Conservation (phyloP, 164 flowering plant genomes). For the Dillenia turbinata region DNA sequence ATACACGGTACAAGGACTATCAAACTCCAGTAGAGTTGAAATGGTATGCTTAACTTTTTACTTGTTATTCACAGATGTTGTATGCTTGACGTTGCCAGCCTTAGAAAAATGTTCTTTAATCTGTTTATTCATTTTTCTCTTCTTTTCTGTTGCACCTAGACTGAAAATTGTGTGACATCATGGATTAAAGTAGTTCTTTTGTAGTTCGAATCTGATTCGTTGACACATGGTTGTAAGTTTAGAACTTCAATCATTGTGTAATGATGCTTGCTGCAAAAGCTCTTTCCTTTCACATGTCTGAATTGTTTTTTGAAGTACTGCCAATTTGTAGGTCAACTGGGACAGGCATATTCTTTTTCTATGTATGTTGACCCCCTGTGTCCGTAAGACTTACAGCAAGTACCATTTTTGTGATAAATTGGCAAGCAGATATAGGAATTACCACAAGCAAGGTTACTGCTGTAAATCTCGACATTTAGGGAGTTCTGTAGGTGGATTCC, state of each 20-base stretch:
- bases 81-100: neutral
- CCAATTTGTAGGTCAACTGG: slow-evolving; percentile 1
- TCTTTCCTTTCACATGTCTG: too few relatives aligned
- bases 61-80: slow-evolving; percentile 1
- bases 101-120: neutral
- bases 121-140: neutral
- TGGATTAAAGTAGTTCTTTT: too few relatives aligned
- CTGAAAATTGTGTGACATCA: too few relatives aligned
- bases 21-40: too few relatives aligned
- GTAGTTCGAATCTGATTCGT: too few relatives aligned
- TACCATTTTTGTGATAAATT: neutral
- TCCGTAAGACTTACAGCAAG: neutral
- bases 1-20: slow-evolving; percentile 4
- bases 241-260: too few relatives aligned
- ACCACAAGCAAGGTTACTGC: slow-evolving; percentile 36
- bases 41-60: neutral
- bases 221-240: too few relatives aligned
- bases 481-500: slow-evolving; percentile 49
- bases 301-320: neutral
- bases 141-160: neutral
- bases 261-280: too few relatives aligned
- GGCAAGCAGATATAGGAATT: slow-evolving; percentile 5
- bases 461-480: slow-evolving; percentile 23
- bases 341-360: neutral
- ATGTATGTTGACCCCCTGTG: neutral